Evolutionary conservation across 192 early-diverging fungal genomes (phyloP).

Genomic region (Backusella morwellensis): DNA sequence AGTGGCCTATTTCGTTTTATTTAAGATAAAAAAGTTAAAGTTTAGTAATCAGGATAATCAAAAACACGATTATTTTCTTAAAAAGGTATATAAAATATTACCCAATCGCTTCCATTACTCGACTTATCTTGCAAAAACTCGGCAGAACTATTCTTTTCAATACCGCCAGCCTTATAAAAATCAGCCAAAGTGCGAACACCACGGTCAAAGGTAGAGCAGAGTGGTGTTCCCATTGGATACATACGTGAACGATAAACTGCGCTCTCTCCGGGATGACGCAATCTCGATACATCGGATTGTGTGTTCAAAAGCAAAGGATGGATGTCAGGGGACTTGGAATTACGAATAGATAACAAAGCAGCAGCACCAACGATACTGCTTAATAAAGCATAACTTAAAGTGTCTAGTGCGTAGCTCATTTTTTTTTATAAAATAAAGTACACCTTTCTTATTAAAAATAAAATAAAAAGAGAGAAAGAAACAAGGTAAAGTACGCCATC

Average conservation of each 20-base stretch:
- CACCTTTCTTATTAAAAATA: background rate
- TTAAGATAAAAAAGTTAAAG: background rate
- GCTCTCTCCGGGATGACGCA: constrained; percentile 51
- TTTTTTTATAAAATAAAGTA: background rate
- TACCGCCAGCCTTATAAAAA: constrained; percentile 41
- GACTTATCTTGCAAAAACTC: constrained; percentile 7
- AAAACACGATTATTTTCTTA: background rate
- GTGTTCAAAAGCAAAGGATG: constrained; percentile 57
- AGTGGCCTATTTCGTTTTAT: constrained; percentile 19
- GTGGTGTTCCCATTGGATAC: constrained; percentile 37
- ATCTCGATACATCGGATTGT: constrained; percentile 47
- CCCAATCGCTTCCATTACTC: constrained; percentile 25
- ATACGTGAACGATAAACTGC: constrained; percentile 49
- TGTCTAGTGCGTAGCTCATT: constrained; percentile 45
- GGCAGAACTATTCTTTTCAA: constrained; percentile 5
- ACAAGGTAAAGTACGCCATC: background rate
- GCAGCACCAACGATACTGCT: constrained; percentile 38
- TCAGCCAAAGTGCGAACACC: constrained; percentile 46
- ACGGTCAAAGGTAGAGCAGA: constrained; percentile 36
- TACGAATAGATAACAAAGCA: constrained; percentile 37
- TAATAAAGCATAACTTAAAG: constrained; percentile 42
- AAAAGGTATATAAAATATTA: constrained; percentile 15
- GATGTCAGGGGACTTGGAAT: constrained; percentile 48
- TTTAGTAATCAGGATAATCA: background rate
- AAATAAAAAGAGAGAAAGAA: background rate